A percentile compares a stretch with the other conserved stretches of the same genome.
Conservation (phyloP, 495 filamentous ascomycete genomes). For the Beverwykella pulmonaria region DNA sequence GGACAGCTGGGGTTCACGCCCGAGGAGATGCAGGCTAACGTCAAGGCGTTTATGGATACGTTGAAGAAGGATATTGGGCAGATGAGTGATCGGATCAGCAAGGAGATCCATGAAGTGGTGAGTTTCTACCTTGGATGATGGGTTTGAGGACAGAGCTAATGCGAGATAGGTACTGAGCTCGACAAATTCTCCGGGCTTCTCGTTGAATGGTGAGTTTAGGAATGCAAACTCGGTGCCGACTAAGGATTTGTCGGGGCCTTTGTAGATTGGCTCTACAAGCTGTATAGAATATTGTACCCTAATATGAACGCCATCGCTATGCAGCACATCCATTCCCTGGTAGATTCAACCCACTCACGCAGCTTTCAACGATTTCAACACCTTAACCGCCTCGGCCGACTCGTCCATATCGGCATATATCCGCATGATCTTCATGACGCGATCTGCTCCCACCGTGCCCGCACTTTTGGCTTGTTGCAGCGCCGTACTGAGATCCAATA, state of each 20-base stretch:
- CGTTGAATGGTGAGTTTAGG: conserved; percentile 75
- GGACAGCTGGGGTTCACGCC: conserved; percentile 91
- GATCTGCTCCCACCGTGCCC: conserved; percentile 56
- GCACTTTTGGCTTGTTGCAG: conserved; percentile 69
- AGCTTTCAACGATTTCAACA: conserved; percentile 67
- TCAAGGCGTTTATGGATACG: conserved; percentile 72
- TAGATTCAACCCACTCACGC: conserved; percentile 29
- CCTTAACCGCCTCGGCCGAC: conserved; percentile 62
- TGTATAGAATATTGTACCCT: conserved; percentile 33
- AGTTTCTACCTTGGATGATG: conserved; percentile 32
- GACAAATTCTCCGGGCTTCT: conserved; percentile 82
- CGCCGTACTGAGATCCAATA: conserved; percentile 80
- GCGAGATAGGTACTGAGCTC: conserved; percentile 74
- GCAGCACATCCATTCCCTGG: conserved; percentile 19
- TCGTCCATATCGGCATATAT: conserved; percentile 81
- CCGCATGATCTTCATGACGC: conserved; percentile 68
- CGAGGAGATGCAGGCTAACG: conserved; percentile 80
- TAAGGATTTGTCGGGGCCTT: conserved; percentile 49
- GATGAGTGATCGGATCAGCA: conserved; percentile 71
- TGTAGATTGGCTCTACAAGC: conserved; percentile 45
- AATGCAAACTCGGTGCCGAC: conserved; percentile 59
- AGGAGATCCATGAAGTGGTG: conserved; percentile 88
- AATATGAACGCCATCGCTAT: conserved; percentile 42
- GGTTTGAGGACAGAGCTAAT: conserved; percentile 4
- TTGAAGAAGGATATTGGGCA: conserved; percentile 75